Conservation (phyloP, 2,329 filamentous ascomycete species). For the Curvularia eragrostidis region DNA sequence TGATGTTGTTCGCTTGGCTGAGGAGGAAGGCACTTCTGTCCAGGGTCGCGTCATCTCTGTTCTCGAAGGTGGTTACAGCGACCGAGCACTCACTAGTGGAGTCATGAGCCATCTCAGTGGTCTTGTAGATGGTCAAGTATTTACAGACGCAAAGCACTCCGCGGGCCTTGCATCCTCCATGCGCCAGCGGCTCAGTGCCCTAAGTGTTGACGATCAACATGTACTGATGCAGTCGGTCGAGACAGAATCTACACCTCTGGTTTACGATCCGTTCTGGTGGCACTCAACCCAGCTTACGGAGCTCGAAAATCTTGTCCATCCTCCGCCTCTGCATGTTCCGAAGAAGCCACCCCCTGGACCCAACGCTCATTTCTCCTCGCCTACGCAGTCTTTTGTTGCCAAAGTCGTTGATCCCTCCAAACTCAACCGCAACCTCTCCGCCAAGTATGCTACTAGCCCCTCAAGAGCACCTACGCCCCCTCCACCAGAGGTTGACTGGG, state of each 20-base stretch:
- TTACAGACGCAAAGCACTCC: constrained; percentile 36
- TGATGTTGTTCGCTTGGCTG: constrained; percentile 81
- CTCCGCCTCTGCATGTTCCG: constrained; percentile 52
- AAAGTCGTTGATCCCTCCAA: constrained; percentile 75
- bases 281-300: constrained; percentile 41
- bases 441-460: constrained; percentile 46
- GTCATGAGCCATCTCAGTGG: constrained; percentile 90
- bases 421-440: constrained; percentile 68
- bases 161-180: constrained; percentile 65
- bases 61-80: constrained; percentile 93
- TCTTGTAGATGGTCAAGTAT: constrained; percentile 65
- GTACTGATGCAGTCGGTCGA: constrained; percentile 27
- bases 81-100: constrained; percentile 86
- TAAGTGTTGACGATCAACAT: constrained; percentile 43
- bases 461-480: constrained; percentile 66
- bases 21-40: constrained; percentile 77
- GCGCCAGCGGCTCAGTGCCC: constrained; percentile 58
- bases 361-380: constrained; percentile 78
- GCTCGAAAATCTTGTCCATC: constrained; percentile 44
- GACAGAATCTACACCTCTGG: constrained; percentile 26
- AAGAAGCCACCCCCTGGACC: constrained; percentile 67
- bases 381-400: constrained; percentile 85
- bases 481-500: constrained; percentile 84
- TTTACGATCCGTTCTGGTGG: constrained; percentile 57
- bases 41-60: constrained; percentile 91